These are phyloP conservation scores for Nelumbo lutea DNA, from an alignment of 164 flowering plant genomes.

Conservation along the genomic window DNA sequence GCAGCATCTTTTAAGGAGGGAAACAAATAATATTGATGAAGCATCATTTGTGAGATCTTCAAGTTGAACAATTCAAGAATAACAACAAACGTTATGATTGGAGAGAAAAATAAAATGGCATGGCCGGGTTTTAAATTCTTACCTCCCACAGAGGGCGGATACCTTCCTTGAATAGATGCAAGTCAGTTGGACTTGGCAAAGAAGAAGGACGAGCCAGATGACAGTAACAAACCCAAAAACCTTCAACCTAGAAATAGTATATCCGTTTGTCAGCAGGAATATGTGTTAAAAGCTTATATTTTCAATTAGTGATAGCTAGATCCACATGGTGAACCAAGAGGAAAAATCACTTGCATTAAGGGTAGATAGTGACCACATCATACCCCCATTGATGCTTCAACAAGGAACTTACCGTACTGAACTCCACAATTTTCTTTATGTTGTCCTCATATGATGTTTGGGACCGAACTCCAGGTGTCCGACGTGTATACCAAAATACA, in stretches of 20 bases:
- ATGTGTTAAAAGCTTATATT: background rate
- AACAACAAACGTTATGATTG: too few relatives aligned
- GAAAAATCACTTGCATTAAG: too few relatives aligned
- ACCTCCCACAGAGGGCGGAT: slow-evolving; percentile 99
- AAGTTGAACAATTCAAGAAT: too few relatives aligned
- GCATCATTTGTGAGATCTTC: too few relatives aligned
- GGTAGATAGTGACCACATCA: background rate
- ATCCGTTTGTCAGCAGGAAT: too few relatives aligned
- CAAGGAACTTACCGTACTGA: slow-evolving; percentile 68
- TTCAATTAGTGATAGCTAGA: too few relatives aligned
- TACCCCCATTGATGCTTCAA: background rate
- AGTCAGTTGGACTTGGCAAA: slow-evolving; percentile 88
- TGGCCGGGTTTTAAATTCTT: slow-evolving; percentile 5
- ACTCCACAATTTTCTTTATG: slow-evolving; percentile 86
- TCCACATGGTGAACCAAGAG: too few relatives aligned
- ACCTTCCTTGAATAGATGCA: slow-evolving; percentile 97
- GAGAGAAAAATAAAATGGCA: too few relatives aligned
- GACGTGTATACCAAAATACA: slow-evolving; percentile 96
- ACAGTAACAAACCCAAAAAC: slow-evolving; percentile 92
- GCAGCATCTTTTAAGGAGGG: background rate
- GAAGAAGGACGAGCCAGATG: slow-evolving; percentile 88
- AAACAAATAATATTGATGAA: too few relatives aligned
- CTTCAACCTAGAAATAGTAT: slow-evolving; percentile 62
- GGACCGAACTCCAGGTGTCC: slow-evolving; percentile 78
- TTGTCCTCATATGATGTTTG: slow-evolving; percentile 87